A percentile compares a stretch with the other conserved stretches of the same genome.
Conservation (phyloP, 2,329 filamentous ascomycete genomes). For the Podosphaera leucotricha region DNA sequence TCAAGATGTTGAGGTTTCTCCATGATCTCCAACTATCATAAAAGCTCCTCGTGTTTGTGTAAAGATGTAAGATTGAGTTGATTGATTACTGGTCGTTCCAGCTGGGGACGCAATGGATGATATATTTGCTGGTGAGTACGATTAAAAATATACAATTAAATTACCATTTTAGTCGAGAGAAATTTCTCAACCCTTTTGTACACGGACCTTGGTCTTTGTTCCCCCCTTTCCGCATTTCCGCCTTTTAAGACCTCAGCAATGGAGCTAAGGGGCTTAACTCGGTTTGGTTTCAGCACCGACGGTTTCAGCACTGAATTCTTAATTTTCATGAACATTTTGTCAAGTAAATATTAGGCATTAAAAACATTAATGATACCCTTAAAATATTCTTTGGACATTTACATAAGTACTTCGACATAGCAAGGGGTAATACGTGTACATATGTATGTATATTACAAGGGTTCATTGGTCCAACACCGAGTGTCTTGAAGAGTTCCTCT, state of each 20-base stretch:
- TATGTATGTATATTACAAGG: too few relatives aligned
- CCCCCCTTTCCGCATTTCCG: background rate
- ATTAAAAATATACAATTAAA: background rate
- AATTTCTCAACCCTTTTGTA: background rate
- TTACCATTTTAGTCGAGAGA: background rate
- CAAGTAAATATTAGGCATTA: too few relatives aligned
- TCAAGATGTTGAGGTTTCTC: constrained; percentile 11
- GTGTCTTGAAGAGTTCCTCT: too few relatives aligned
- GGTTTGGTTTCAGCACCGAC: background rate
- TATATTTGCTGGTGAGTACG: background rate
- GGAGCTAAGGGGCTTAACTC: background rate
- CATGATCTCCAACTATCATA: background rate
- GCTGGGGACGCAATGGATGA: background rate
- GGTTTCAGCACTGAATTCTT: background rate
- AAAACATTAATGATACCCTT: too few relatives aligned
- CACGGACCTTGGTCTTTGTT: background rate
- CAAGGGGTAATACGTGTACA: too few relatives aligned
- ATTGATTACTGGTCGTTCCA: background rate
- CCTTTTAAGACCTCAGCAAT: background rate
- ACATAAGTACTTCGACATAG: too few relatives aligned
- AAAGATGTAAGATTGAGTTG: background rate
- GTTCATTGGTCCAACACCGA: too few relatives aligned
- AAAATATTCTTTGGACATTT: too few relatives aligned
- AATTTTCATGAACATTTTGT: too few relatives aligned
- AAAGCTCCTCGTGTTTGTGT: background rate